These are phyloP conservation scores for Cupressus sempervirens DNA, from an alignment of 75 land plant genomes.

Conservation along the genomic window DNA sequence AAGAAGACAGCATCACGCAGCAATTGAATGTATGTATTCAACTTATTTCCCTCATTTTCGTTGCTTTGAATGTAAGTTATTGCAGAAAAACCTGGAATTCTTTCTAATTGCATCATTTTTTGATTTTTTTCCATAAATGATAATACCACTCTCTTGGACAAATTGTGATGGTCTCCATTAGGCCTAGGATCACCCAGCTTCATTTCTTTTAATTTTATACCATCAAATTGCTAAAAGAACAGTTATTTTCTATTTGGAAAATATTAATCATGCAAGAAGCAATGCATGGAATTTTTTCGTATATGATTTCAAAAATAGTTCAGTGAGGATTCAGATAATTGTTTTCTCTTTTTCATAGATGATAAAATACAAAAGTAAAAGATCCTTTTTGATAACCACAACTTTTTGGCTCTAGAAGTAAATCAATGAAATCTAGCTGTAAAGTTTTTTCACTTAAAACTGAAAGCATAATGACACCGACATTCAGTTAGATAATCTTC, in stretches of 20 bases:
- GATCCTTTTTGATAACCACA: neutral
- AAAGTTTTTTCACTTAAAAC: neutral
- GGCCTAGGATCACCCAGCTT: neutral
- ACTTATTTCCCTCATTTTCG: neutral
- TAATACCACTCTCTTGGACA: neutral
- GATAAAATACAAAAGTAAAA: neutral
- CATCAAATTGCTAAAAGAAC: neutral
- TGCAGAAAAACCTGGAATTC: neutral
- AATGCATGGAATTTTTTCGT: neutral
- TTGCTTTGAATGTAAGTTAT: neutral
- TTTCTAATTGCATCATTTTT: neutral
- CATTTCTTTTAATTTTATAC: neutral
- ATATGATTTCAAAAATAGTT: neutral
- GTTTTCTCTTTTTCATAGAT: neutral
- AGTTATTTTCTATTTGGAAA: neutral
- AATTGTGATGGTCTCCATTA: neutral
- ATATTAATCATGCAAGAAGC: neutral
- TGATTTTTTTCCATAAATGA: neutral
- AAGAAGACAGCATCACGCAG: conserved; percentile 60
- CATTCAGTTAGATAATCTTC: neutral
- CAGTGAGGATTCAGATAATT: neutral
- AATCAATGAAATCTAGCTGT: neutral
- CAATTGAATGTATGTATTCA: conserved; percentile 56
- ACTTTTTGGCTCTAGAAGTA: neutral
- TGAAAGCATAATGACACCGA: neutral